Evolutionary conservation across 805 yeast genomes (phyloP).

Genomic region (Candida chilensis): DNA sequence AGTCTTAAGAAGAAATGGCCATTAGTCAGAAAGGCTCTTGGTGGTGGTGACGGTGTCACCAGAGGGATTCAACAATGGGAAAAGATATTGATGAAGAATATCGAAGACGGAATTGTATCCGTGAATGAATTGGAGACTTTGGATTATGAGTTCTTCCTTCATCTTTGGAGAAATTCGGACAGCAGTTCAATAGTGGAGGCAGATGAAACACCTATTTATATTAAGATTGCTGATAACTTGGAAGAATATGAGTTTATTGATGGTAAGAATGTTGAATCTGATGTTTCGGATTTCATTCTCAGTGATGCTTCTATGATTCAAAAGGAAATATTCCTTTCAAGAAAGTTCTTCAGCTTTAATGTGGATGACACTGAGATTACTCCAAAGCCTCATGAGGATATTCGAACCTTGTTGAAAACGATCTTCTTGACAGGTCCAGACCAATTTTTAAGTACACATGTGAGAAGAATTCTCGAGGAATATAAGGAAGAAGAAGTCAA

Average conservation of each 20-base stretch:
- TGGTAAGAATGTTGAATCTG: conserved; percentile 11
- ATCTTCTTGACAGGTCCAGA: conserved; percentile 47
- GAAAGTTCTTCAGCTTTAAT: conserved; percentile 31
- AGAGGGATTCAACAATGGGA: conserved; percentile 64
- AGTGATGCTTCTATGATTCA: conserved; percentile 63
- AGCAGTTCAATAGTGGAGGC: conserved; percentile 4
- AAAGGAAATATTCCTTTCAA: conserved; percentile 46
- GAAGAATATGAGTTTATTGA: conserved; percentile 32
- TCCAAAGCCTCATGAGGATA: conserved; percentile 15
- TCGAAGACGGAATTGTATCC: conserved; percentile 43
- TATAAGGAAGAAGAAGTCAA: conserved; percentile 37
- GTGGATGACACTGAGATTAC: conserved; percentile 6
- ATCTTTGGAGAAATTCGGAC: conserved; percentile 59
- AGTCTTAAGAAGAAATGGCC: conserved; percentile 63
- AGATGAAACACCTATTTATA: conserved; percentile 27
- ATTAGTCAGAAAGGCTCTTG: conserved; percentile 40
- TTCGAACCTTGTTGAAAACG: conserved; percentile 39
- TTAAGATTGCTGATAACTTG: conserved; percentile 36
- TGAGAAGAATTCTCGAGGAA: conserved; percentile 33
- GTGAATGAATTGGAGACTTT: conserved; percentile 39
- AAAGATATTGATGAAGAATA: conserved; percentile 46
- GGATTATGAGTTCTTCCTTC: conserved; percentile 42
- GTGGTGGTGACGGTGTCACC: conserved; percentile 41
- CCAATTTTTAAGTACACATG: conserved; percentile 34
- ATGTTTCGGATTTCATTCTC: conserved; percentile 27